Conservation (phyloP, 2,329 filamentous ascomycete genomes). For the Apiospora arundinis region DNA sequence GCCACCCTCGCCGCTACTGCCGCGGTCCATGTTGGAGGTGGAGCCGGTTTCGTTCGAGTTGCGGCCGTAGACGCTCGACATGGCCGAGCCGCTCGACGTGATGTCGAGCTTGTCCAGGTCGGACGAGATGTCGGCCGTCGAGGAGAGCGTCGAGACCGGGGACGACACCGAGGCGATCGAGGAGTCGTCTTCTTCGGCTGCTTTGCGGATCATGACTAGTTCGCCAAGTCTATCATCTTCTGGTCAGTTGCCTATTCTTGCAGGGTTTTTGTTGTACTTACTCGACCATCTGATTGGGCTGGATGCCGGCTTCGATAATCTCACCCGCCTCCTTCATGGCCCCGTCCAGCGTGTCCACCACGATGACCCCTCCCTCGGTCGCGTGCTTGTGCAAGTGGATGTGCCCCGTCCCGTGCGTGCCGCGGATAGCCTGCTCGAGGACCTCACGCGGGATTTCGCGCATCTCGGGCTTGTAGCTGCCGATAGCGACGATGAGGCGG, state of each 20-base stretch:
- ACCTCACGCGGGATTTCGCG: conserved; percentile 82
- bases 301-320: conserved; percentile 77
- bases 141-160: conserved; percentile 22
- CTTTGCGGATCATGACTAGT: conserved; percentile 66
- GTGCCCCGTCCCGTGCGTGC: conserved; percentile 49
- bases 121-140: conserved; percentile 41
- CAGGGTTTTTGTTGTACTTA: conserved; percentile 42
- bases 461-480: conserved; percentile 75
- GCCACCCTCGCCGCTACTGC: conserved; percentile 26
- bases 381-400: conserved; percentile 73
- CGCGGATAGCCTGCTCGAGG: conserved; percentile 64
- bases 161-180: conserved; percentile 36
- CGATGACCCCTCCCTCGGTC: conserved; percentile 67
- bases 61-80: conserved; percentile 48
- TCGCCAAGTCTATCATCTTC: conserved; percentile 69
- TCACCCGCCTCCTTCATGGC: conserved; percentile 87
- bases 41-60: conserved; percentile 16
- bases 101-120: conserved; percentile 43
- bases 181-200: conserved; percentile 46
- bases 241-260: background rate
- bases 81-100: conserved; percentile 41
- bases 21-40: conserved; percentile 22
- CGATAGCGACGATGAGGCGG: conserved; percentile 74
- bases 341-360: conserved; percentile 79
- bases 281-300: conserved; percentile 81